A percentile compares a stretch with the other conserved stretches of the same genome.
phyloP scores from a whole-genome alignment of 2,329 filamentous ascomycete genomes.

The Trichoderma sp. region DNA sequence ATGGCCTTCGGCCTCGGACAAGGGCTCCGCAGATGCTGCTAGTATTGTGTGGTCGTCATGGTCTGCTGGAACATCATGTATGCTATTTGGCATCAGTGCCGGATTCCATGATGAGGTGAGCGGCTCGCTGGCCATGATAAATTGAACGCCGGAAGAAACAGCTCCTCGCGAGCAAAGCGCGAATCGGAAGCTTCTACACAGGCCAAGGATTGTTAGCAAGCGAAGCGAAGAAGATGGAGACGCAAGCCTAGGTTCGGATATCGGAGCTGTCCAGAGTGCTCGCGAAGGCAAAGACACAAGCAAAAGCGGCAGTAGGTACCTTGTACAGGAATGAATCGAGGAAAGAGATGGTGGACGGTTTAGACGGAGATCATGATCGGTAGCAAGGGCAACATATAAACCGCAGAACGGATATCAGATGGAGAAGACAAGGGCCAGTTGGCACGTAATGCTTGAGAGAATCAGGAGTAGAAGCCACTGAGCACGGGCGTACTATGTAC shows the following conservation, averaged over 20 bases:
- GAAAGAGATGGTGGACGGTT: neutral
- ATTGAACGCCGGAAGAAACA: constrained; percentile 17
- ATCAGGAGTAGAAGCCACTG: constrained; percentile 17
- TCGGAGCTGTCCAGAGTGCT: neutral
- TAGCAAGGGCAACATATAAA: constrained; percentile 23
- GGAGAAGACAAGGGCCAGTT: constrained; percentile 19
- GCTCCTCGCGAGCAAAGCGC: constrained; percentile 8
- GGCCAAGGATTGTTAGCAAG: neutral
- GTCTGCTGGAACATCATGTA: constrained; percentile 25
- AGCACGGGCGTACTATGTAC: constrained; percentile 12
- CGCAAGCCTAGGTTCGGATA: neutral
- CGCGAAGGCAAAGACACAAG: neutral
- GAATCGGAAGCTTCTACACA: constrained; percentile 6
- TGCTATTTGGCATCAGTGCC: constrained; percentile 39
- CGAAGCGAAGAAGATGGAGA: neutral
- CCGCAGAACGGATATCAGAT: constrained; percentile 19
- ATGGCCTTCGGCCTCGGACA: neutral
- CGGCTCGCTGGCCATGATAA: constrained; percentile 39
- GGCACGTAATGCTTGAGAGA: constrained; percentile 13
- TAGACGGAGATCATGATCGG: constrained; percentile 25
- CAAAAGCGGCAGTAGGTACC: constrained; percentile 6
- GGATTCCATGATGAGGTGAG: constrained; percentile 42
- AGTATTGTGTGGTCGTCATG: constrained; percentile 17
- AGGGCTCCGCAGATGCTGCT: constrained; percentile 10
- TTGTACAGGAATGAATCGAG: constrained; percentile 24